Evolutionary conservation across 257 asterid genomes (phyloP).

Genomic region (Eustoma russellianum): DNA sequence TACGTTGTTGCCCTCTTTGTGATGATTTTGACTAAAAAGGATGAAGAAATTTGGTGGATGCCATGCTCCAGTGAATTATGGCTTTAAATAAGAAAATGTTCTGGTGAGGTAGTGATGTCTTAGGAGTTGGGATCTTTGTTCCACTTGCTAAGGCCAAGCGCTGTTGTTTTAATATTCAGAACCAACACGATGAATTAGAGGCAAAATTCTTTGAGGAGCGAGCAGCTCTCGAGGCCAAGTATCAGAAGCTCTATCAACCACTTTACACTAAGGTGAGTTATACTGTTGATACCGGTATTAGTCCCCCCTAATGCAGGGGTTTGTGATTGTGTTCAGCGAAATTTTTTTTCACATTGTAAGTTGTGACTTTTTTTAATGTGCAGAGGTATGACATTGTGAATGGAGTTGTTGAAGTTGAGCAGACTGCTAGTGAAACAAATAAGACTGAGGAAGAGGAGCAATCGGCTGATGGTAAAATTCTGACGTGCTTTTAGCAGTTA

Average conservation of each 20-base stretch:
- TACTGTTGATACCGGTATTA: neutral
- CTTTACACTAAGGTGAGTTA: conserved; percentile 22
- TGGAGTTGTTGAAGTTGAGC: conserved; percentile 22
- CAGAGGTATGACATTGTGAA: conserved; percentile 30
- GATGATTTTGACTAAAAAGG: no score
- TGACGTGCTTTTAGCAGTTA: neutral
- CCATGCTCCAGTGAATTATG: no score
- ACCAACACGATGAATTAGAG: conserved; percentile 23
- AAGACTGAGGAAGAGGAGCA: conserved; percentile 12
- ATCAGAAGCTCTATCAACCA: conserved; percentile 29
- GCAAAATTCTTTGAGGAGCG: conserved; percentile 28
- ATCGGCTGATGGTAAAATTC: conserved; percentile 18
- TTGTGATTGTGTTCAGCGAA: no score
- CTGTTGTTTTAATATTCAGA: conserved; percentile 10
- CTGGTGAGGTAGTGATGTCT: no score
- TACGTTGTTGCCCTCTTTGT: no score
- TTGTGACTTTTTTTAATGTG: neutral
- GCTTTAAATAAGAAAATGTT: no score
- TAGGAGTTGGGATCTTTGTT: no score
- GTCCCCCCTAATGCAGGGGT: no score
- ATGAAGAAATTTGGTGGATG: no score
- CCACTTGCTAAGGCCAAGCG: no score
- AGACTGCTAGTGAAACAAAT: conserved; percentile 7
- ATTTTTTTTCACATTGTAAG: neutral
- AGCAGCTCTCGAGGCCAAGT: conserved; percentile 32